A percentile compares a stretch with the other conserved stretches of the same genome.
phyloP scores from a whole-genome alignment of 176 grass and related monocot species.

The Aegilops longissima region DNA sequence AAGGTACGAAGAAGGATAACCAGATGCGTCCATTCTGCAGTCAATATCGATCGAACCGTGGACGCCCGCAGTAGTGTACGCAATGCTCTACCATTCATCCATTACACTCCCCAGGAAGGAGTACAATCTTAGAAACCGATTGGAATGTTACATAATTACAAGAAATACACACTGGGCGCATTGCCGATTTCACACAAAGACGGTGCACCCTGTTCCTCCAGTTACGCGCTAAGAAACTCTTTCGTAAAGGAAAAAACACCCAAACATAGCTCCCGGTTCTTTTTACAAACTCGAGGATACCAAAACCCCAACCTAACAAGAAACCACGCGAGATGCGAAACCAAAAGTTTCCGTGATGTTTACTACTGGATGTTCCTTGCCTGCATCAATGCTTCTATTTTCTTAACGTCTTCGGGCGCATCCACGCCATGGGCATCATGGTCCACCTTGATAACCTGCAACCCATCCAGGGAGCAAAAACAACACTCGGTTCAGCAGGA shows the following conservation, averaged over 20 bases:
- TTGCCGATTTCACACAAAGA: background rate
- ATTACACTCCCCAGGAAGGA: background rate
- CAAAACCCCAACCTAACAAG: background rate
- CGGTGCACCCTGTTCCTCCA: background rate
- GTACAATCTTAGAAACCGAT: background rate
- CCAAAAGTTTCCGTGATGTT: background rate
- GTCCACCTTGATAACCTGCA: constrained; percentile 95
- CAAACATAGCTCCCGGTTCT: background rate
- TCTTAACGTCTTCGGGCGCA: constrained; percentile 73
- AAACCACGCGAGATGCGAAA: background rate
- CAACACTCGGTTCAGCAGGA: background rate
- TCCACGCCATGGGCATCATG: constrained; percentile 97
- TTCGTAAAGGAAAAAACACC: background rate
- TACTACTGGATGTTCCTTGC: constrained; percentile 68
- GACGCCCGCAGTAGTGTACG: background rate
- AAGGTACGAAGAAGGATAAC: background rate
- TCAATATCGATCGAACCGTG: background rate
- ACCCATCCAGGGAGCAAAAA: background rate
- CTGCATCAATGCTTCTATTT: constrained; percentile 86
- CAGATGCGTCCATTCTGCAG: background rate
- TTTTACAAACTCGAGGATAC: background rate
- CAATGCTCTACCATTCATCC: background rate
- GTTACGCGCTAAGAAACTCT: background rate
- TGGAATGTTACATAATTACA: background rate
- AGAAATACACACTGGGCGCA: background rate